Evolutionary conservation across 371 early-diverging fungal genomes (phyloP), one percentile per base, ranked within the genome.

Genomic region (Rhizopus microsporus): DNA sequence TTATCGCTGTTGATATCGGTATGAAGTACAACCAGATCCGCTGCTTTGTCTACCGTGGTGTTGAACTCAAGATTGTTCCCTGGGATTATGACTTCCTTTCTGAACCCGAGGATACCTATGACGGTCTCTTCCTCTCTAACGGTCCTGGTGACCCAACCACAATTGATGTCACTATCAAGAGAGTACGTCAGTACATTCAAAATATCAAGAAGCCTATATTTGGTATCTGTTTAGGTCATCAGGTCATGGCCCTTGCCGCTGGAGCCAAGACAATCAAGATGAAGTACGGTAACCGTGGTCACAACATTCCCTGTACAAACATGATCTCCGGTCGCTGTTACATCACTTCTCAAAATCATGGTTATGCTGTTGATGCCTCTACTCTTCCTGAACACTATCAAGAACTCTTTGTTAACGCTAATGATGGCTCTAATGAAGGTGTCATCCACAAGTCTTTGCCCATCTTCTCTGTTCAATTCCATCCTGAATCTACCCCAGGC

Each of bases 21-120:
- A 95, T 98, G 94, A 98, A 98, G 74, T 92, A 84, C 82, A 97
- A 96, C 81, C 97, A 98, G 77, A 91, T 97, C 70, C 90, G 96
- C 56, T 95, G 96, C 83, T 95, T 98, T 65, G 86, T 93, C 45
- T 85, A 88, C 62, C 90, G 95, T 51, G 96, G 96, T 62, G 92
- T 98, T 31, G 93, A 96, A 61, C 76, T 97, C 59, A 88, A 88
- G 67, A 89, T 96, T 5, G 96, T 98, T 5, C 98, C 98, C 8
- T 97, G 94, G 93, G 84, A 98, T 72, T 92, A 93, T 69, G 95
- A 96, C 75, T 93, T 96, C 63, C 63, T 74, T 37, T 69, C 78
- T 10, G 89, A 88, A 31, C 76, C 78, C 23, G 80, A 74, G 23
- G 79, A 81, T 23, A 87, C 92, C 62, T 91, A 83, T 61, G 92